Conservation (phyloP, 768 basidiomycete species). For the Lactarius quietus region DNA sequence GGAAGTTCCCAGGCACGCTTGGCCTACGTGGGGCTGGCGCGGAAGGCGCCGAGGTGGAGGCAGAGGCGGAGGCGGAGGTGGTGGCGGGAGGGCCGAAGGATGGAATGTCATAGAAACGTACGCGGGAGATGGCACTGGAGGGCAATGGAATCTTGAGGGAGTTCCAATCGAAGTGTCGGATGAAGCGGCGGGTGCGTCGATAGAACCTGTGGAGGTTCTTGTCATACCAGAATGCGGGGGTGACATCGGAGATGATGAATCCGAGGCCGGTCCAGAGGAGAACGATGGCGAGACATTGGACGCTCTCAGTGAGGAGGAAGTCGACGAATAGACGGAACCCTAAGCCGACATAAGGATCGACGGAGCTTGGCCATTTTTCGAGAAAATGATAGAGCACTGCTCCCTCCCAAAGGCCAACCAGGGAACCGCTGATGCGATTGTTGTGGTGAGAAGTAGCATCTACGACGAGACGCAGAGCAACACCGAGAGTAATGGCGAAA, state of each 20-base stretch:
- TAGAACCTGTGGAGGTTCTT: constrained; percentile 32
- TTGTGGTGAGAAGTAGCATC: constrained; percentile 49
- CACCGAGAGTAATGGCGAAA: constrained; percentile 63
- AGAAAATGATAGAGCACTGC: constrained; percentile 70
- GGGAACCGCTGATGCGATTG: constrained; percentile 53
- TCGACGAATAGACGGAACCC: constrained; percentile 70
- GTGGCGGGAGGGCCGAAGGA: not conserved
- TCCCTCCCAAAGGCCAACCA: constrained; percentile 79
- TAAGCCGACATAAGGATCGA: constrained; percentile 67
- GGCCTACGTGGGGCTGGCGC: constrained; percentile 8
- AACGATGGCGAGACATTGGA: constrained; percentile 45
- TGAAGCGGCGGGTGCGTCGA: constrained; percentile 28
- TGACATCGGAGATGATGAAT: constrained; percentile 50
- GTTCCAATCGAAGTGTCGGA: constrained; percentile 23
- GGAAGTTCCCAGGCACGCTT: constrained; percentile 21
- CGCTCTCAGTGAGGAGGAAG: constrained; percentile 58
- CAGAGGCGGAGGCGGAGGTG: not conserved
- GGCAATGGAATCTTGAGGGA: constrained; percentile 26
- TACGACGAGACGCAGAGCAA: constrained; percentile 60
- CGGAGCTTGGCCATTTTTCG: constrained; percentile 58
- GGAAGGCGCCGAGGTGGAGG: not conserved
- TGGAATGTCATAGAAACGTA: constrained; percentile 23
- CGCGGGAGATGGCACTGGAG: constrained; percentile 28
- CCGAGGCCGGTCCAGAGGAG: constrained; percentile 51
- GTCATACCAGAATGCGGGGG: constrained; percentile 46